Conservation (phyloP, 139 green algal genomes). For the Trebouxia sp. region DNA sequence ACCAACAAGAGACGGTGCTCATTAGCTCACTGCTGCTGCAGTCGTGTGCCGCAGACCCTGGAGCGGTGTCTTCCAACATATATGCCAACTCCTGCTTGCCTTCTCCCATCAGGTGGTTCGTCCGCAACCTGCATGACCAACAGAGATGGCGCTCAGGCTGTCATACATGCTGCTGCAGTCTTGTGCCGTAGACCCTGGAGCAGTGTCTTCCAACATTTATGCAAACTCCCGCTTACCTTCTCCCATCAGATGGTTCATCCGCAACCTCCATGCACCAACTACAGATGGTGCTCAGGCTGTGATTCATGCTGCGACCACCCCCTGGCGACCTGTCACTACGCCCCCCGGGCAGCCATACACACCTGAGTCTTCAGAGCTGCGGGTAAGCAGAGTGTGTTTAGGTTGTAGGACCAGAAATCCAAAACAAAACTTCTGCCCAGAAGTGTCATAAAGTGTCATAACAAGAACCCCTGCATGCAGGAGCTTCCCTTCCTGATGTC, state of each 20-base stretch:
- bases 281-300: slow-evolving; percentile 60
- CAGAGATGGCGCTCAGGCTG: not conserved
- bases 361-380: not conserved
- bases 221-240: too few relatives aligned
- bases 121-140: slow-evolving; percentile 17
- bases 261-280: slow-evolving; percentile 64
- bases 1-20: not conserved
- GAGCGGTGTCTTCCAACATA: slow-evolving; percentile 69
- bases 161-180: not conserved
- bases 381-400: not conserved
- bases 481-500: too few relatives aligned
- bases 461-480: too few relatives aligned
- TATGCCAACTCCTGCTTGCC: slow-evolving; percentile 43
- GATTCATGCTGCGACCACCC: slow-evolving; percentile 64
- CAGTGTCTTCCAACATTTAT: too few relatives aligned
- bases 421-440: too few relatives aligned
- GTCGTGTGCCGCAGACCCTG: slow-evolving; percentile 64
- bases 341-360: too few relatives aligned
- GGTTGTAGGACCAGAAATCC: too few relatives aligned
- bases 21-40: not conserved
- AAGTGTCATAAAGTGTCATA: too few relatives aligned
- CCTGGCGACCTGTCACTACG: slow-evolving; percentile 21
- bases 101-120: slow-evolving; percentile 11
- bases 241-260: slow-evolving; percentile 62
- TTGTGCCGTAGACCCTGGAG: not conserved